Conservation (phyloP, 2,329 filamentous ascomycete species). For the Alternaria metachromatica region DNA sequence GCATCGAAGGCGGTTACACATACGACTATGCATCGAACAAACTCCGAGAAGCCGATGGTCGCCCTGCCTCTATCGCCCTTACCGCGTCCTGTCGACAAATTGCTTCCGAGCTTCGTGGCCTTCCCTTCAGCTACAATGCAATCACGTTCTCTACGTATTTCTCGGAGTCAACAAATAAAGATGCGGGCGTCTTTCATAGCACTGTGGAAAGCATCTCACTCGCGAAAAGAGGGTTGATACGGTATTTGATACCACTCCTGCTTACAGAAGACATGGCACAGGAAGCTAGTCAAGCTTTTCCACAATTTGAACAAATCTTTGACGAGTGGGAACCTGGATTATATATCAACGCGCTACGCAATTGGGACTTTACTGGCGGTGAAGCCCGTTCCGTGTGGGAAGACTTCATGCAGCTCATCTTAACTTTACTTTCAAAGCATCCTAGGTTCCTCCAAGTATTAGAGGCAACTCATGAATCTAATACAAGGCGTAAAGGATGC, state of each 20-base stretch:
- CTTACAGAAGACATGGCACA: neutral
- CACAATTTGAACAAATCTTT: too few species aligned
- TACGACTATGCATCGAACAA: neutral
- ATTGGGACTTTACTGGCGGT: too few species aligned
- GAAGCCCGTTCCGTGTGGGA: too few species aligned
- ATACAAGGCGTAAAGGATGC: too few species aligned
- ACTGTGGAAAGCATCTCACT: too few species aligned
- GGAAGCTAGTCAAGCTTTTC: too few species aligned
- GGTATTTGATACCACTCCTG: neutral
- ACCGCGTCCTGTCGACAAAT: neutral
- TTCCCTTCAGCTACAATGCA: neutral
- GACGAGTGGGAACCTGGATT: too few species aligned
- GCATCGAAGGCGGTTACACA: conserved; percentile 9
- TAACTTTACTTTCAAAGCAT: too few species aligned
- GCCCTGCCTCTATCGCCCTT: neutral
- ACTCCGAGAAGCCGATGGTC: neutral
- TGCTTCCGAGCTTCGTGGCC: neutral
- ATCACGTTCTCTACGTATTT: neutral
- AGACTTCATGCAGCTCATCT: too few species aligned
- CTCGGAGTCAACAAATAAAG: neutral
- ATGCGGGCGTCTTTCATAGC: neutral
- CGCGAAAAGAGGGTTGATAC: neutral
- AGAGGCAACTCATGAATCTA: too few species aligned
- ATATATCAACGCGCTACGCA: too few species aligned
- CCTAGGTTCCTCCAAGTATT: too few species aligned